Evolutionary conservation across 1,139 yeast genomes (phyloP), one percentile per base, ranked within the genome.

Genomic region (Candida freyschussii): DNA sequence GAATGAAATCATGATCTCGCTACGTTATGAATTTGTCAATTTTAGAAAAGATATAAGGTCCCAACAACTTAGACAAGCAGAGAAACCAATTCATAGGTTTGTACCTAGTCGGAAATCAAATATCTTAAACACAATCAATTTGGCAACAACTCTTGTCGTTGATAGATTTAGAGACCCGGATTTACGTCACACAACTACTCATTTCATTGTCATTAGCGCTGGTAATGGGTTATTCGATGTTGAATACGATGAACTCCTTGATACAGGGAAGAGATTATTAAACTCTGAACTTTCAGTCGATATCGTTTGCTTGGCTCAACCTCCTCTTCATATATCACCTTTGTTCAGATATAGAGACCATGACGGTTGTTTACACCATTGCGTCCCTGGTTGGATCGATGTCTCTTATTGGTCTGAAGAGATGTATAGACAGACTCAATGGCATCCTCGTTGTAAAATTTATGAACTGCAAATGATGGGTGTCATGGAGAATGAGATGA

Each of bases 381-480:
- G 95, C 52, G 82, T 87, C 6, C 97, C 98, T 2, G 81, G 83
- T 34, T 91, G 97, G 97, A 73, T 93, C 47, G 96, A 91, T 53
- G 80, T 89, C 11, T 85, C 95, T 1, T 91, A 82, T 51, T 91
- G 93, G 81, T 75, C 72, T 34, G 84, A 78, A 49, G 44, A 59
- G 10, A 55, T 65, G n/a, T 61, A 62, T 13, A 63, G 56, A 32
- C 47, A 49, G 21, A 53, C 63, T 4, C 61, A 80, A 46, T 91
- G 97, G 96, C 73, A 81, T 17, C 96, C 98, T 1, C 66, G 94
- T 21, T 87, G 96, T 57, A 87, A 86, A 52, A 87, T 93, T 30
- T 89, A 91, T 55, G 97, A 89, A 49, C 62, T 93, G 15, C 98
- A 91, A 56, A 93, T 91, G 97, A 89, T 89, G 95, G 98, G 97